Percentiles rank a stretch among this genome's conserved stretches.
Conservation (phyloP, 495 filamentous ascomycete genomes). For the Immersiella caudata region DNA sequence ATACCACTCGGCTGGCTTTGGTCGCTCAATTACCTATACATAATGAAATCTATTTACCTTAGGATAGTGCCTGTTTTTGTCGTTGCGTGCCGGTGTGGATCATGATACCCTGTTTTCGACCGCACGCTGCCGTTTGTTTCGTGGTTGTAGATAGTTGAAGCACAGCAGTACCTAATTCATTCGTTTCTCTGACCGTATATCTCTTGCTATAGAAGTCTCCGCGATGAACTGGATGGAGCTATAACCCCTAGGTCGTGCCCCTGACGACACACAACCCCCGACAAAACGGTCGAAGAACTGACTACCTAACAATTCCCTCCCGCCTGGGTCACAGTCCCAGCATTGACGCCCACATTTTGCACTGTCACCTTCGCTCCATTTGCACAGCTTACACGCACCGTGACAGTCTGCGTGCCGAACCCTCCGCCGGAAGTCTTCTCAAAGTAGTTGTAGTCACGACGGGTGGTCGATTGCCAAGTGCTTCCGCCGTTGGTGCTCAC, state of each 20-base stretch:
- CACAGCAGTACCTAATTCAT: conserved; percentile 1
- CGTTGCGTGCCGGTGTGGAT: neutral
- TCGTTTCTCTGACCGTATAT: neutral
- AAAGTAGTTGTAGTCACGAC: conserved; percentile 64
- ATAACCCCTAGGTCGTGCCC: too few relatives aligned
- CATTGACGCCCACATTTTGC: conserved; percentile 10
- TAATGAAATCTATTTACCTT: conserved; percentile 11
- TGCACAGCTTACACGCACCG: conserved; percentile 34
- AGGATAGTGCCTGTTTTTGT: neutral
- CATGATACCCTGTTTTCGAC: neutral
- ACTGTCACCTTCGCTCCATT: conserved; percentile 17
- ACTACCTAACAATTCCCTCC: conserved; percentile 4
- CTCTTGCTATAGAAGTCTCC: neutral
- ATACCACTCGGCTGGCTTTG: conserved; percentile 21
- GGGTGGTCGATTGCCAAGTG: conserved; percentile 54
- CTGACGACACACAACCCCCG: too few relatives aligned
- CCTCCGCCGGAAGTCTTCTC: conserved; percentile 57
- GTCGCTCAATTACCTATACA: conserved; percentile 14
- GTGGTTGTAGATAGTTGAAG: neutral
- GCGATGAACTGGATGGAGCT: too few relatives aligned
- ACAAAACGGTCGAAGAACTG: too few relatives aligned
- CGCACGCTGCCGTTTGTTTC: neutral
- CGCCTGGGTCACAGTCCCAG: neutral
- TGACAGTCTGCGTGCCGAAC: conserved; percentile 53
- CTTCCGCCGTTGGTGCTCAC: conserved; percentile 58